Evolutionary conservation across 2,329 filamentous ascomycete species (phyloP).

Genomic region (Sporothrix euskadiensis): DNA sequence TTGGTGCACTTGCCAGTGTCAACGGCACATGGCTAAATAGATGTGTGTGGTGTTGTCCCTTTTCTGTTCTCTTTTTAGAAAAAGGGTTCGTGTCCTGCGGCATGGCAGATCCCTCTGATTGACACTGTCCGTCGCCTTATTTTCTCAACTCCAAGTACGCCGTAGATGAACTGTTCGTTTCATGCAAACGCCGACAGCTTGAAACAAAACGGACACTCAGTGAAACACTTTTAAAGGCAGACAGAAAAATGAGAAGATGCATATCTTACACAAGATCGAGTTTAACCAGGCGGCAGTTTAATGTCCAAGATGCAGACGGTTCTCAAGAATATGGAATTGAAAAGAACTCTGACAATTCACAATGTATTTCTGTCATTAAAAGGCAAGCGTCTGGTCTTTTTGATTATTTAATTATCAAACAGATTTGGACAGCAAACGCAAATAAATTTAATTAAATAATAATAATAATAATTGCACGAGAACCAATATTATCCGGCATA

Average conservation of each 20-base stretch:
- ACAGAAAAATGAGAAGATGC: neutral
- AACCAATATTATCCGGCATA: too few species aligned
- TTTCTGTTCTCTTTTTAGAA: neutral
- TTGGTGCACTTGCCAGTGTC: neutral
- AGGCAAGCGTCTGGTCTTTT: too few species aligned
- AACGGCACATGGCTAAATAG: slow-evolving; percentile 9
- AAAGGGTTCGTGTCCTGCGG: neutral
- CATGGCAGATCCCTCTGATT: neutral
- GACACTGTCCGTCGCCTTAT: neutral
- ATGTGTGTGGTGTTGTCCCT: neutral
- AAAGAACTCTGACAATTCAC: too few species aligned
- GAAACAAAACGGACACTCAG: neutral
- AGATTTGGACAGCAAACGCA: too few species aligned
- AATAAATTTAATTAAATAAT: too few species aligned
- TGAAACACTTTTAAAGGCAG: neutral
- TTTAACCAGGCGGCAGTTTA: too few species aligned
- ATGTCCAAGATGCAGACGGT: too few species aligned
- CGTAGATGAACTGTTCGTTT: neutral
- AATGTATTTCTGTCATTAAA: too few species aligned
- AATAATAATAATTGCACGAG: too few species aligned
- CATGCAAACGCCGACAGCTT: neutral
- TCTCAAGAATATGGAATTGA: too few species aligned
- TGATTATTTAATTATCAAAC: too few species aligned
- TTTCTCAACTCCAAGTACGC: neutral
- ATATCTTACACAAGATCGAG: neutral